phyloP scores from a whole-genome alignment of 2,329 filamentous ascomycete species.

The Daldinia sp. region DNA sequence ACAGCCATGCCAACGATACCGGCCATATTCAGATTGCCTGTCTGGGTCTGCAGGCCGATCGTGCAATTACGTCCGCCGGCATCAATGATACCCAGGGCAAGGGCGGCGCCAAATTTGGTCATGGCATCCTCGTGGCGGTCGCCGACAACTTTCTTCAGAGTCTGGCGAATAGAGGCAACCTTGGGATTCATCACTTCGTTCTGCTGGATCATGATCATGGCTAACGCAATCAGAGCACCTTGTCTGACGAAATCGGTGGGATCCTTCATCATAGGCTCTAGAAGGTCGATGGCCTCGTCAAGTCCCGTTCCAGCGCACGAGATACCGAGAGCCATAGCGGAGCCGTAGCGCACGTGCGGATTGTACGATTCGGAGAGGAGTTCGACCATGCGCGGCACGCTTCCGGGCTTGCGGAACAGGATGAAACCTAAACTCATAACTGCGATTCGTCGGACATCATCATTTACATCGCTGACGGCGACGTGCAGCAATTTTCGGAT shows the following conservation, averaged over 20 bases:
- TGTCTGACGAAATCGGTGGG: constrained; percentile 98
- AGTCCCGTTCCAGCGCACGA: constrained; percentile 96
- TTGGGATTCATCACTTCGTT: constrained; percentile 99
- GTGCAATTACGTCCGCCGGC: constrained; percentile 98
- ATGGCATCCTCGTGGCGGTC: constrained; percentile 99
- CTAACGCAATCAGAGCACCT: constrained; percentile 90
- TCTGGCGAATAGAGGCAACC: constrained; percentile 90
- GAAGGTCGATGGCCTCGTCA: constrained; percentile 93
- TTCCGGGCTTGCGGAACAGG: constrained; percentile 96
- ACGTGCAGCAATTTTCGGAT: constrained; percentile 95
- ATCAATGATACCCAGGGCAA: constrained; percentile 97
- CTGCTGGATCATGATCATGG: constrained; percentile 99
- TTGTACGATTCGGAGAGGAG: constrained; percentile 98
- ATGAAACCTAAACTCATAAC: constrained; percentile 99
- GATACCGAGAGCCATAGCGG: constrained; percentile 97
- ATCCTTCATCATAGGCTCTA: constrained; percentile 99
- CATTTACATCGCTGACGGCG: constrained; percentile 97
- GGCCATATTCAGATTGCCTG: constrained; percentile 98
- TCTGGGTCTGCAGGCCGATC: constrained; percentile 96
- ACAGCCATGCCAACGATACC: constrained; percentile 98
- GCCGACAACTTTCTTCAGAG: constrained; percentile 90
- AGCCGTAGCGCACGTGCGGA: constrained; percentile 96
- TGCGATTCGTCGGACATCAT: constrained; percentile 94
- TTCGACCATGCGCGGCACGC: constrained; percentile 98
- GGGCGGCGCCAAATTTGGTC: constrained; percentile 96